Percentiles rank a stretch among this genome's conserved stretches.
These are phyloP conservation scores for Verticillium dahliae DNA, from an alignment of 2,329 filamentous ascomycete species.

Conservation along the genomic window DNA sequence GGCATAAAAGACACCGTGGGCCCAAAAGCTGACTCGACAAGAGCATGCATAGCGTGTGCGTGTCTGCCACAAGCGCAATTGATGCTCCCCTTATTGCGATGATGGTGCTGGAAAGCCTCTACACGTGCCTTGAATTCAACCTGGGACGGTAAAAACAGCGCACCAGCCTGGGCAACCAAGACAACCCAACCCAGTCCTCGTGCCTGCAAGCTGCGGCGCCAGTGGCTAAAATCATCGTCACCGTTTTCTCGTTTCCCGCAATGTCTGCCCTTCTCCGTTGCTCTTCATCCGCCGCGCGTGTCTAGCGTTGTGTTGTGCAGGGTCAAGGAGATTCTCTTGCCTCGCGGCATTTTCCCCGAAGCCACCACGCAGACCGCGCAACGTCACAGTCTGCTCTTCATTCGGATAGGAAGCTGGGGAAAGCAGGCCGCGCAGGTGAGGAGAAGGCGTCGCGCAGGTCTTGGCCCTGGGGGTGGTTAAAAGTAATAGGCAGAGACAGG, in stretches of 20 bases:
- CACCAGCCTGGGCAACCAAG: not conserved
- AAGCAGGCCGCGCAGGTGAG: not conserved
- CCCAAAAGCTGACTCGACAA: too few relatives aligned
- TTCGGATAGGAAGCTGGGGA: constrained; percentile 2
- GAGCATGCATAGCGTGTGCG: too few relatives aligned
- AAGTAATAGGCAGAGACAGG: not conserved
- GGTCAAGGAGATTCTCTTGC: too few relatives aligned
- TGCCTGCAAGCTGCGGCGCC: not conserved
- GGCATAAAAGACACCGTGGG: too few relatives aligned
- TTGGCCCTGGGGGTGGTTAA: not conserved
- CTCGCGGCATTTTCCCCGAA: constrained; percentile 2
- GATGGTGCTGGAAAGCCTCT: too few relatives aligned
- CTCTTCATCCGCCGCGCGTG: not conserved
- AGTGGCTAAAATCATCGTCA: not conserved
- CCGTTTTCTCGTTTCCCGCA: not conserved
- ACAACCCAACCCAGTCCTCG: not conserved
- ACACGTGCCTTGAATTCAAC: too few relatives aligned
- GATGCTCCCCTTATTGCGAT: too few relatives aligned
- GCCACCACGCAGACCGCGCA: constrained; percentile 1
- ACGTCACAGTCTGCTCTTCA: not conserved
- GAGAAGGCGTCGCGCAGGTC: not conserved
- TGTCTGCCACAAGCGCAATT: too few relatives aligned
- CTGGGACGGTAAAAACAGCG: not conserved
- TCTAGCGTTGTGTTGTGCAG: not conserved
- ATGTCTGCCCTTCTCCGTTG: not conserved